Percentiles rank a stretch among this genome's conserved stretches.
These are phyloP conservation scores for Petunia hybrid DNA, from an alignment of 305 asterid genomes.

Conservation along the genomic window DNA sequence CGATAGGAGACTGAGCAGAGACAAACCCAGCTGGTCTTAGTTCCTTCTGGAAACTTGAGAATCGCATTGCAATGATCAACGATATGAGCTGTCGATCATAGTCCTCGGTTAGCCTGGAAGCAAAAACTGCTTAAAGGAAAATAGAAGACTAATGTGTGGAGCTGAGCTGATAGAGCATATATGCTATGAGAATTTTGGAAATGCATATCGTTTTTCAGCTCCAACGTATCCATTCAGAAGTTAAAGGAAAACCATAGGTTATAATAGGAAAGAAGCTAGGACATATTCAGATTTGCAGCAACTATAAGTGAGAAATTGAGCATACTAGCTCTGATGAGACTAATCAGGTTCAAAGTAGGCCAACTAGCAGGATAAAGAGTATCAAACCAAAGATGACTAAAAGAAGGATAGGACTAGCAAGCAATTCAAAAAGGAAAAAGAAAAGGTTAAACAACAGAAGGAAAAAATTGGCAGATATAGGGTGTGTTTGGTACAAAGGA, in stretches of 20 bases:
- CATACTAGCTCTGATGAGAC: neutral
- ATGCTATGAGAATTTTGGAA: too few species aligned
- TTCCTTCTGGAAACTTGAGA: slow-evolving; percentile 92
- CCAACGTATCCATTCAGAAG: neutral
- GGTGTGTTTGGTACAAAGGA: too few species aligned
- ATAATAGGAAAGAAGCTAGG: neutral
- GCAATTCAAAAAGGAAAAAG: too few species aligned
- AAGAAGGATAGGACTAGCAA: too few species aligned
- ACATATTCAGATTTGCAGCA: neutral
- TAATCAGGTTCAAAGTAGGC: neutral
- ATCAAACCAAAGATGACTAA: too few species aligned
- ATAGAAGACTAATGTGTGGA: neutral
- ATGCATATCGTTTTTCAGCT: neutral
- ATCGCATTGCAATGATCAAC: slow-evolving; percentile 88
- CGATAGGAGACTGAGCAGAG: slow-evolving; percentile 34
- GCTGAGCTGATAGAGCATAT: neutral
- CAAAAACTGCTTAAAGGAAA: neutral
- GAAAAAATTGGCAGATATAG: too few species aligned
- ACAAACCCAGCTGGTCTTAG: slow-evolving; percentile 96
- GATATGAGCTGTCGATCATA: slow-evolving; percentile 85
- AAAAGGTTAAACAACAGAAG: too few species aligned
- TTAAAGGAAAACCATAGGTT: neutral
- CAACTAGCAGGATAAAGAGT: too few species aligned
- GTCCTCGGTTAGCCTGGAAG: slow-evolving; percentile 82
- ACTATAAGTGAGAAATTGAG: neutral